Conservation (phyloP, 805 yeast species). For the Yarrowia sp. region DNA sequence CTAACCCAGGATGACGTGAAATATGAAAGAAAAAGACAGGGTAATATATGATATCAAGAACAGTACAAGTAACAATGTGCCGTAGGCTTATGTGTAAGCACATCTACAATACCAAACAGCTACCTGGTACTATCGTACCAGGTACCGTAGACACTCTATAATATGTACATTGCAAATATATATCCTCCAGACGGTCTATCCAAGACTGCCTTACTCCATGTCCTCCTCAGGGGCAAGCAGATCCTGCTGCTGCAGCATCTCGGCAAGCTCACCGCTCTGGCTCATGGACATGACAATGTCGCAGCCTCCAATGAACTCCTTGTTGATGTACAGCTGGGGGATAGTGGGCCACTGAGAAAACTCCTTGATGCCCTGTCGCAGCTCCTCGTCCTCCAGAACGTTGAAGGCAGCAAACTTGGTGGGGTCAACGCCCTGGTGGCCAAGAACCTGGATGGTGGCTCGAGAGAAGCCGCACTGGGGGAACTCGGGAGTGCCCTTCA, state of each 20-base stretch:
- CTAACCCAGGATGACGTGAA: background rate
- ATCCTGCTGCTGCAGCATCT: constrained; percentile 71
- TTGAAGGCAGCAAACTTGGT: constrained; percentile 94
- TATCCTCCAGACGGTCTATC: background rate
- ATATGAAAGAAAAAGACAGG: background rate
- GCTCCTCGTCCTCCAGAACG: constrained; percentile 89
- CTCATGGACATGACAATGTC: constrained; percentile 93
- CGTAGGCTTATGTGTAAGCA: no score
- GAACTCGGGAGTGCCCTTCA: constrained; percentile 98
- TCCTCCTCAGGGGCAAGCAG: constrained; percentile 75
- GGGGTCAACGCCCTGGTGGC: constrained; percentile 97
- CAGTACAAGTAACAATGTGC: no score
- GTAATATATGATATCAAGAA: no score
- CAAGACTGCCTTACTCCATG: background rate
- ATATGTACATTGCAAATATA: constrained; percentile 25
- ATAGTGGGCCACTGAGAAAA: constrained; percentile 97
- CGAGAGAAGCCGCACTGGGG: constrained; percentile 98
- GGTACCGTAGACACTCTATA: background rate
- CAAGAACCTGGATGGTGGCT: constrained; percentile 88
- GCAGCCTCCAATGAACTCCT: constrained; percentile 96
- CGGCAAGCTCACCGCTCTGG: constrained; percentile 77
- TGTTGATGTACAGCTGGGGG: constrained; percentile 85
- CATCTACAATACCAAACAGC: no score
- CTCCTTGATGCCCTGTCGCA: constrained; percentile 94
- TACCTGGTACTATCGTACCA: no score